Evolutionary conservation across 192 early-diverging fungal genomes (phyloP), one percentile per base, ranked within the genome.

Genomic region (Entomortierella lignicola): DNA sequence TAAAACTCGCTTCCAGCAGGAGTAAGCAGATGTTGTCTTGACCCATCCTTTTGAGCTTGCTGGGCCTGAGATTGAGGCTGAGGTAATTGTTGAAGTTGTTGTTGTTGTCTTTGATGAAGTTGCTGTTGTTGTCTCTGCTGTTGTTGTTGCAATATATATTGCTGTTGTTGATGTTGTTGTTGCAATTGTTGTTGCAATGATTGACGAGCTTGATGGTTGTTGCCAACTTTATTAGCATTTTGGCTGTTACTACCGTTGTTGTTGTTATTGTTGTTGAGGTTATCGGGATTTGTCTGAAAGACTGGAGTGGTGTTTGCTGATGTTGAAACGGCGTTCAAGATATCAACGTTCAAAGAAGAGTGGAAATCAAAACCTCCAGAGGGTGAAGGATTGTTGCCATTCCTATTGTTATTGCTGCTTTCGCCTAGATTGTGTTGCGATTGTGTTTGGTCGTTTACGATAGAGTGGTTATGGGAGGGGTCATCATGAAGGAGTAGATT

Each of bases 271-370:
- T 59, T 68, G 29, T 21, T 63, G 5, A 21, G 8, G 27, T 66
- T 27, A 12, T 79, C 67, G 0, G 75, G 75, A 57, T 79, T 62
- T 1, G 75, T 79, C 47, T 79, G 75, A 41, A 70, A 65, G 42
- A 79, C 51, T 18, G 75, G 75, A 2, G 75, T 79, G 26, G 75
- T 79, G 0, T 61, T 69, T n/a, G 74, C 66, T 34, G 74, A 77
- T 7, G 34, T 48, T n/a, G 66, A 23, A 17, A 52, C 55, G 29
- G 60, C 44, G 30, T n/a, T 44, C 55, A 65, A 37, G 41, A 59
- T 53, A 10, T 65, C 71, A 23, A 65, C 25, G 11, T 31, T 59
- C 17, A 61, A 18, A 21, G 54, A 12, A 39, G 52, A 12, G 29
- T 43, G 55, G 29, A 62, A 64, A 8, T 60, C 62, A 42, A 39